Conservation (phyloP, 2,329 filamentous ascomycete species). For the Rutstroemia sp. region DNA sequence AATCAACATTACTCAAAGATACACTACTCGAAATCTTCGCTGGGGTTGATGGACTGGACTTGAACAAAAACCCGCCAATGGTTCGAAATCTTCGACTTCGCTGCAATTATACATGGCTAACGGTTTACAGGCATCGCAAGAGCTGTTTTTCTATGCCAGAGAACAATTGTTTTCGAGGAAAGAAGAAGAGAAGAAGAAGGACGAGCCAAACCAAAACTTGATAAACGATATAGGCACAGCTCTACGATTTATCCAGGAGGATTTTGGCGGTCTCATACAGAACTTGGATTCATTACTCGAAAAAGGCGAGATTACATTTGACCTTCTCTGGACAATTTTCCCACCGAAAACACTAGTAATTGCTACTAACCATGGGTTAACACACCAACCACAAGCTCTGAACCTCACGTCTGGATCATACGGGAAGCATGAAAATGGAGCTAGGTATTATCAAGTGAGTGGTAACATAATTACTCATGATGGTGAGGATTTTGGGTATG, state of each 20-base stretch:
- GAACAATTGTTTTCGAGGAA: neutral
- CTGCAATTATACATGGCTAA: neutral
- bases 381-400: neutral
- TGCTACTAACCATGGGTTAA: neutral
- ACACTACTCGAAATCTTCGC: neutral
- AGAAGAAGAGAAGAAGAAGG: neutral
- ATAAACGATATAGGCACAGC: constrained; percentile 4
- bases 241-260: neutral
- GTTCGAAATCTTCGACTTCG: neutral
- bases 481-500: constrained; percentile 1
- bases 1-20: neutral
- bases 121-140: neutral
- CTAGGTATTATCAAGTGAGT: neutral
- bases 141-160: neutral
- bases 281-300: neutral
- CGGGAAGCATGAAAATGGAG: neutral
- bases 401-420: neutral
- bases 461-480: constrained; percentile 1
- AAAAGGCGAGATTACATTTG: constrained; percentile 1
- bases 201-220: neutral
- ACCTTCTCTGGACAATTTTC: constrained; percentile 1
- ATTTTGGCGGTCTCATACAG: neutral
- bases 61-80: constrained; percentile 1
- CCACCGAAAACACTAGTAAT: neutral
- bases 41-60: neutral